These are phyloP conservation scores for Triticum turgidum DNA, from an alignment of 176 grass and related monocot genomes.

Conservation along the genomic window DNA sequence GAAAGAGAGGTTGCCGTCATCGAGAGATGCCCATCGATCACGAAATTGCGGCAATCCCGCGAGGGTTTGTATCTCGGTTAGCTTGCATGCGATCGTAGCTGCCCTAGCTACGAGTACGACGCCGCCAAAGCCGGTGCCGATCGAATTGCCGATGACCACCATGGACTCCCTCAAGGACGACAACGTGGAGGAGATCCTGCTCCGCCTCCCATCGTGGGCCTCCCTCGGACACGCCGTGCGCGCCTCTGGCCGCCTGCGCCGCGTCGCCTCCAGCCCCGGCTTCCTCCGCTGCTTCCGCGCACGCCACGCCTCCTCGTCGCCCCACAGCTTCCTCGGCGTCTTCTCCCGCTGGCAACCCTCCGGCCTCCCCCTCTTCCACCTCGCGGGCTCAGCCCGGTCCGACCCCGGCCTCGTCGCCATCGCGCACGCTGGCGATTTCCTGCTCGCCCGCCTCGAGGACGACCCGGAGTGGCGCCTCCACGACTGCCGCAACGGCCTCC, in stretches of 20 bases:
- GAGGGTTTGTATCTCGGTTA: background rate
- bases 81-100: background rate
- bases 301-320: background rate
- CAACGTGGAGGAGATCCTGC: background rate
- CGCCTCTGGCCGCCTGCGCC: background rate
- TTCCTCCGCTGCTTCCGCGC: conserved; percentile 19
- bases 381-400: conserved; percentile 18
- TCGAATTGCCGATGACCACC: background rate
- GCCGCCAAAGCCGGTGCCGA: background rate
- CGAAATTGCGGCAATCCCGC: background rate
- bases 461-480: conserved; percentile 5
- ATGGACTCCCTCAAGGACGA: background rate
- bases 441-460: conserved; percentile 17
- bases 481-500: conserved; percentile 9
- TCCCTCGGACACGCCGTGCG: background rate
- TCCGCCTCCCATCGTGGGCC: background rate
- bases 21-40: no score
- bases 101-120: background rate
- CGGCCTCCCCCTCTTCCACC: conserved; percentile 14
- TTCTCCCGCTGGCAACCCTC: background rate
- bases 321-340: background rate
- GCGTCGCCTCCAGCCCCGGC: background rate
- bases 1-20: no score
- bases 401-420: conserved; percentile 23
- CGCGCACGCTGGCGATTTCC: conserved; percentile 7